phyloP scores from a whole-genome alignment of 2,329 filamentous ascomycete genomes.

The Waltergamsia citrina region DNA sequence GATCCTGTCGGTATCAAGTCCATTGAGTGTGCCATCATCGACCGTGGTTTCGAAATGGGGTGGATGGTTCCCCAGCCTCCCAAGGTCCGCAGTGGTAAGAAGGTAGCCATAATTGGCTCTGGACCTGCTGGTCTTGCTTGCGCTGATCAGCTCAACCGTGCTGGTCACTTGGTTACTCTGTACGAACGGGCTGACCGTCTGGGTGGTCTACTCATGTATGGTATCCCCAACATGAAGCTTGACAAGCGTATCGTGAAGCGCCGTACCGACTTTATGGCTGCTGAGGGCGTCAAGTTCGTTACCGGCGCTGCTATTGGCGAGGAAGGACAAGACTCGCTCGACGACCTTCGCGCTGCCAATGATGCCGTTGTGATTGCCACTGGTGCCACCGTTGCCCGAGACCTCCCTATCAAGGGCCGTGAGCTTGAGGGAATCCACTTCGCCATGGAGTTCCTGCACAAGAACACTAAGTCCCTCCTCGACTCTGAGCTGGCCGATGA shows the following conservation, averaged over 20 bases:
- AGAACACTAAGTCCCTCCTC: constrained; percentile 94
- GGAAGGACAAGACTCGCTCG: constrained; percentile 50
- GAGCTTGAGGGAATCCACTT: constrained; percentile 87
- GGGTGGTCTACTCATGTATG: constrained; percentile 94
- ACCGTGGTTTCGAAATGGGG: constrained; percentile 94
- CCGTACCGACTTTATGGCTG: constrained; percentile 88
- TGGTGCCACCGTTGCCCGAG: constrained; percentile 85
- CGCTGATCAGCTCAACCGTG: constrained; percentile 90
- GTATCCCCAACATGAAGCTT: constrained; percentile 99
- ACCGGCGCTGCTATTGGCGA: constrained; percentile 72
- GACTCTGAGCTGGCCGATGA: constrained; percentile 81
- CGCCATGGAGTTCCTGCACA: constrained; percentile 95
- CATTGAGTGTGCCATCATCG: constrained; percentile 95
- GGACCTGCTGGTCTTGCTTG: constrained; percentile 84
- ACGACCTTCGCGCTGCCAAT: constrained; percentile 62
- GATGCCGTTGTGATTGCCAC: constrained; percentile 88
- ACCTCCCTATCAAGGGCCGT: constrained; percentile 83
- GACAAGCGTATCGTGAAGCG: constrained; percentile 97
- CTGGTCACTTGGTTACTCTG: constrained; percentile 79
- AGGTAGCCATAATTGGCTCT: constrained; percentile 79
- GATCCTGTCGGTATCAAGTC: constrained; percentile 98
- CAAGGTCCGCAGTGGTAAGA: constrained; percentile 76
- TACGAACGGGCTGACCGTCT: constrained; percentile 88
- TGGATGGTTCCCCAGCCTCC: constrained; percentile 89
- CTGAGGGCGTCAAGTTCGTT: constrained; percentile 77